phyloP scores from a whole-genome alignment of 352 stramenopile species.

The Pilasporangium apinafurcum region DNA sequence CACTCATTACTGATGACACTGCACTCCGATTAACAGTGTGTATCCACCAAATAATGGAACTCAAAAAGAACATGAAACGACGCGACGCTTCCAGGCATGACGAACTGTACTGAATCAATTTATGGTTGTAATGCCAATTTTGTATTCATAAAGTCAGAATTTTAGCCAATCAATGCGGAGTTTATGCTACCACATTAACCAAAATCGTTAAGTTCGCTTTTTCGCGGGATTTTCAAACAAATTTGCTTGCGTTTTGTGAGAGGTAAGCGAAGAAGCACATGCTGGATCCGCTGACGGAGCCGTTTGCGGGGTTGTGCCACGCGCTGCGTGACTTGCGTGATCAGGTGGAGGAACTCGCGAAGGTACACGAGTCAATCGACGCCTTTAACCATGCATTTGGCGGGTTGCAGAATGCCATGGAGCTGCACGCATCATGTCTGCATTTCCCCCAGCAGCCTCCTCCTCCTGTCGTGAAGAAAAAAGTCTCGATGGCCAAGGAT shows the following conservation, averaged over 20 bases:
- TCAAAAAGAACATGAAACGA: slow-evolving; percentile 14
- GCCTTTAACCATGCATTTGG: slow-evolving; percentile 75
- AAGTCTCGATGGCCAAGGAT: slow-evolving; percentile 12
- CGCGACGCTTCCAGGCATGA: slow-evolving; percentile 7
- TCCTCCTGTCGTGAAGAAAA: slow-evolving; percentile 2
- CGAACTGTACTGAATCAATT: neutral
- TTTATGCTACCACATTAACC: no score
- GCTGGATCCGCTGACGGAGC: slow-evolving; percentile 32
- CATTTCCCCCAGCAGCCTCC: slow-evolving; percentile 33
- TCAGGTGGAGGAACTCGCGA: slow-evolving; percentile 56
- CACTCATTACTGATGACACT: neutral
- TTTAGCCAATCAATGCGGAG: no score
- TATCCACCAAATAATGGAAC: slow-evolving; percentile 3
- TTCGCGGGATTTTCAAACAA: neutral
- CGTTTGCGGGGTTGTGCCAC: slow-evolving; percentile 51
- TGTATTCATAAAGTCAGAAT: no score
- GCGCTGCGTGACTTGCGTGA: slow-evolving; percentile 61
- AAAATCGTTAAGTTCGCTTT: no score
- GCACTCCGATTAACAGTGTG: no score
- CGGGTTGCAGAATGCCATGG: slow-evolving; percentile 68
- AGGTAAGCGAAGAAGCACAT: no score
- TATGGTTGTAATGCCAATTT: no score
- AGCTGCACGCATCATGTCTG: slow-evolving; percentile 70
- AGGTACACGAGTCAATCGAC: slow-evolving; percentile 64
- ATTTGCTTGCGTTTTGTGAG: no score